Conservation (phyloP, 129 eudicot species). For the Erigeron canadensis region DNA sequence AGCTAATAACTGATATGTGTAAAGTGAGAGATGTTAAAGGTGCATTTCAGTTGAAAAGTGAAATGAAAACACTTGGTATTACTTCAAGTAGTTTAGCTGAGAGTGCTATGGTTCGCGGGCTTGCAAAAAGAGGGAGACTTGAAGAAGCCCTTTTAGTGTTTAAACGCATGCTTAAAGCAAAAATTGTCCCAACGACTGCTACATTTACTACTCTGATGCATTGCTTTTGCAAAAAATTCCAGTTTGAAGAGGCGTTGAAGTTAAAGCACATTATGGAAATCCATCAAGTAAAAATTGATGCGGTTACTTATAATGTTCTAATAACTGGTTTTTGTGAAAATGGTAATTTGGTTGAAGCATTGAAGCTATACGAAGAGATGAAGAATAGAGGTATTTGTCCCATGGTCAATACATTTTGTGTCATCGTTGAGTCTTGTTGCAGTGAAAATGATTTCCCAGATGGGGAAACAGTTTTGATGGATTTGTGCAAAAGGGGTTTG, state of each 20-base stretch:
- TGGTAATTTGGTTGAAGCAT: slow-evolving; percentile 51
- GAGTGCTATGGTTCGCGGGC: slow-evolving; percentile 86
- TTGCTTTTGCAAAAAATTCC: slow-evolving; percentile 56
- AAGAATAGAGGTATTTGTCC: slow-evolving; percentile 60
- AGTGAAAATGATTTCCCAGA: slow-evolving; percentile 35
- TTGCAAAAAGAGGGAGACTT: slow-evolving; percentile 54
- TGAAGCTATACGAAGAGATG: slow-evolving; percentile 76
- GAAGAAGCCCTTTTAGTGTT: slow-evolving; percentile 73
- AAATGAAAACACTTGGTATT: slow-evolving; percentile 52
- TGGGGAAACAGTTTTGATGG: slow-evolving; percentile 57
- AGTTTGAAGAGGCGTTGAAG: slow-evolving; percentile 53
- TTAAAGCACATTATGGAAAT: slow-evolving; percentile 58
- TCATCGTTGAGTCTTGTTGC: slow-evolving; percentile 46
- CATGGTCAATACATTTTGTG: slow-evolving; percentile 51
- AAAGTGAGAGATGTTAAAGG: slow-evolving; percentile 54
- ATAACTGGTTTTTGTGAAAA: slow-evolving; percentile 56
- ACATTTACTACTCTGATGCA: slow-evolving; percentile 87
- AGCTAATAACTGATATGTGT: slow-evolving; percentile 65
- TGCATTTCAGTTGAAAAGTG: slow-evolving; percentile 58
- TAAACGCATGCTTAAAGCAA: slow-evolving; percentile 58
- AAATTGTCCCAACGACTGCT: slow-evolving; percentile 64
- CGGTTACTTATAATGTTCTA: slow-evolving; percentile 69
- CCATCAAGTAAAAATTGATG: slow-evolving; percentile 59
- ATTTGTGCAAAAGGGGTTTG: slow-evolving; percentile 65
- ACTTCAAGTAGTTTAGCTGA: slow-evolving; percentile 50